phyloP scores from a whole-genome alignment of 768 basidiomycete genomes.

The Pisolithus marmoratus region DNA sequence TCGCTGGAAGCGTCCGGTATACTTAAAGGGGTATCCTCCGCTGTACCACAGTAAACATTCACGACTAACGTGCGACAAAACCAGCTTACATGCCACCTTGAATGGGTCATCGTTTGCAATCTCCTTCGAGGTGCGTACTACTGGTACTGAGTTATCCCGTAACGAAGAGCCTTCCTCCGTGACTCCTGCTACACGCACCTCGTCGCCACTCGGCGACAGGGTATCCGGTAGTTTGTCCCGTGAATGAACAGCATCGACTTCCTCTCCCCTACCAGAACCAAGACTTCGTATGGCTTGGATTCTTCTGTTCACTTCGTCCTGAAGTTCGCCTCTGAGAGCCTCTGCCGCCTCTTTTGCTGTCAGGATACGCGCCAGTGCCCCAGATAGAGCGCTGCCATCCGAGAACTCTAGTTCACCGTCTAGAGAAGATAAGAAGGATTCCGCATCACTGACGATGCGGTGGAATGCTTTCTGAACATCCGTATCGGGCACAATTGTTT shows the following conservation, averaged over 20 bases:
- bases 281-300: constrained; percentile 24
- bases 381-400: constrained; percentile 25
- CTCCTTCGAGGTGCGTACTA: constrained; percentile 2
- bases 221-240: background rate
- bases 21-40: background rate
- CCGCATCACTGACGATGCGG: constrained; percentile 30
- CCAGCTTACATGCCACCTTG: background rate
- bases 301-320: constrained; percentile 47
- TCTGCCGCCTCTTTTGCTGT: constrained; percentile 46
- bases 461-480: constrained; percentile 24
- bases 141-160: background rate
- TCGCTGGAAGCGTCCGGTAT: no score
- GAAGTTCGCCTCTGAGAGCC: constrained; percentile 51
- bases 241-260: no score
- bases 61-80: background rate
- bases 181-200: background rate
- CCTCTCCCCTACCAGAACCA: background rate
- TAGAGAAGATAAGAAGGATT: constrained; percentile 28
- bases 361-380: constrained; percentile 47
- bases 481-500: constrained; percentile 8
- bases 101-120: constrained; percentile 3
- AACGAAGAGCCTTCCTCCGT: background rate
- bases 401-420: constrained; percentile 27
- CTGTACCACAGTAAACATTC: background rate
- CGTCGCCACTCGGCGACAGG: background rate